Base-by-base conservation (phyloP, 2,329 filamentous ascomycete genomes). In the Calonectria multiphialidica region DNA sequence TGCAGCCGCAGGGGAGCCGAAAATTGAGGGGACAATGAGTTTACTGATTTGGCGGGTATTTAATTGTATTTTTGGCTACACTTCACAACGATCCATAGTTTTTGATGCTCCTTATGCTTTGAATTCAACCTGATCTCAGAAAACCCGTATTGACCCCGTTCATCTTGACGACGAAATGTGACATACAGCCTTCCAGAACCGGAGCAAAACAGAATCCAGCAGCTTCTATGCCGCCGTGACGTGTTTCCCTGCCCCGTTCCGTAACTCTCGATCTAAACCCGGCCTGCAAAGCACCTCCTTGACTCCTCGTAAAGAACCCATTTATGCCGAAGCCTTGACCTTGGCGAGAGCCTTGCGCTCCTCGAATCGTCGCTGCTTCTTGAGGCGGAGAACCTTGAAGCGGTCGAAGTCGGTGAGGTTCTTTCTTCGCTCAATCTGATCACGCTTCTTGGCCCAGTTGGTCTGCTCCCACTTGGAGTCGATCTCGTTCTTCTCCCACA, bases 331-430 rank as follows among this genome's bases (percentile, higher is more conserved):
- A 82, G 94, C 93, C 90, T 94, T 94, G 88, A 98, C 90, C 92
- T 98, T 98, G 86, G 95, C 95, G 85, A 97, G 91, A 83, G 95
- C 93, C 94, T 98, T 98, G 89, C 94, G 94, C 88, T 98, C 93
- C 91, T 98, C 96, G 90, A 97, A 98, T 86, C 96, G 94, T 87
- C 96, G 95, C 93, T 98, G 96, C 93, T 99, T 99, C 94, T 96
- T 97, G 89, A 98, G 91, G 88, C 96, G 93, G 92, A 98, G 91
- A 83, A 98, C 97, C 94, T 99, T 98, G 95, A 98, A 99, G 87
- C 97, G 94, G 91, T 99, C 97, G 86, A 99, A 99, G 92, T 99
- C 97, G 88, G 93, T 97, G 80, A 99, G 91, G 83, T 92, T 92
- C 90, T 93, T 94, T 91, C 97, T 94, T 90, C 95, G 94, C 88